Conservation (phyloP, 2,329 filamentous ascomycete genomes). For the Cladosporium sphaerospermum region DNA sequence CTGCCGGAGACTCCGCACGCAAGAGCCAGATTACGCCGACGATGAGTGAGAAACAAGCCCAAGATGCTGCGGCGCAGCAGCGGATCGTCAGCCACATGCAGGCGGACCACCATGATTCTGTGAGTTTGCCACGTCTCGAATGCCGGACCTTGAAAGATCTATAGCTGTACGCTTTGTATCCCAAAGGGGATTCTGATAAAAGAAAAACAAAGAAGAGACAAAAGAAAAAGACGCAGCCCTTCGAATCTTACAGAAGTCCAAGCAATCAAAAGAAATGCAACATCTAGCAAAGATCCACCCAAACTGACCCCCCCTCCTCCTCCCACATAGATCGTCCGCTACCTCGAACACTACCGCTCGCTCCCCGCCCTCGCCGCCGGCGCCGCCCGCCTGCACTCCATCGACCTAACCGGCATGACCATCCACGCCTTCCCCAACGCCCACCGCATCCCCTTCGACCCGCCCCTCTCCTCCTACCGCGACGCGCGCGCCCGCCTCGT, state of each 20-base stretch:
- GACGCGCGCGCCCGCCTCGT: constrained; percentile 67
- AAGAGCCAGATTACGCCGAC: no score
- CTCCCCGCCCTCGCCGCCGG: constrained; percentile 52
- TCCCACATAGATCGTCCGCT: constrained; percentile 53
- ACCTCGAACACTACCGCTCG: constrained; percentile 65
- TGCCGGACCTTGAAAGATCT: no score
- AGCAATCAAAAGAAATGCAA: no score
- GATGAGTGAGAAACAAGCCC: constrained; percentile 20
- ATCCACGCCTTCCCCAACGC: constrained; percentile 42
- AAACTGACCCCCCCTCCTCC: neutral
- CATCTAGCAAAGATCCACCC: neutral
- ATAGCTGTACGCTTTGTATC: no score
- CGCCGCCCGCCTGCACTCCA: constrained; percentile 57
- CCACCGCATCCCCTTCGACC: constrained; percentile 57
- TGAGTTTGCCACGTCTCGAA: neutral
- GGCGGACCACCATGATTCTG: constrained; percentile 59
- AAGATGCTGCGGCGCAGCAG: constrained; percentile 46
- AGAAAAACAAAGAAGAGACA: no score
- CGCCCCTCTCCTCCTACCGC: constrained; percentile 60
- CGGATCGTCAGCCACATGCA: constrained; percentile 84
- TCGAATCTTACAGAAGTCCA: no score
- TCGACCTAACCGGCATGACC: constrained; percentile 58
- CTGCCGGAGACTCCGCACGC: no score
- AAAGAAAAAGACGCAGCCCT: no score
- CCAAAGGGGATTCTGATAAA: no score